Conservation (phyloP, 306 rosid genomes). For the Urtica urens region DNA sequence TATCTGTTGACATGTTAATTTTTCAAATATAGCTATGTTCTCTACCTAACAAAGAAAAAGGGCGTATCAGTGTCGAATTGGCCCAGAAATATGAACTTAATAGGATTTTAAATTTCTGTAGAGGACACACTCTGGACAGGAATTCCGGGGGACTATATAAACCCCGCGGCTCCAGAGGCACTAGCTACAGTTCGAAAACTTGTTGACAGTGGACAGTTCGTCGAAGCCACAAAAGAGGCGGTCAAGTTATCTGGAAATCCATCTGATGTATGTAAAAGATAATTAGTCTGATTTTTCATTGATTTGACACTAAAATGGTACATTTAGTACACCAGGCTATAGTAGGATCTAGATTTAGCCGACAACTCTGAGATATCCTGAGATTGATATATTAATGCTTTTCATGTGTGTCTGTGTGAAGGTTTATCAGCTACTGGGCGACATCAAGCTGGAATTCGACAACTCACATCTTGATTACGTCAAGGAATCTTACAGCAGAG, state of each 20-base stretch:
- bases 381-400: not conserved
- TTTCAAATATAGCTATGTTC: no score
- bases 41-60: no score
- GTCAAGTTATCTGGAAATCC: conserved; percentile 54
- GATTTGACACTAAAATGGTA: no score
- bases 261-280: conserved; percentile 43
- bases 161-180: conserved; percentile 55
- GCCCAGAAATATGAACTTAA: no score
- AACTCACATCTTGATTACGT: conserved; percentile 52
- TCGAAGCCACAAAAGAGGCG: conserved; percentile 67
- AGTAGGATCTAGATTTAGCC: no score
- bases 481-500: conserved; percentile 53
- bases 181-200: conserved; percentile 65
- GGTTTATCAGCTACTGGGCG: conserved; percentile 80
- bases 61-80: no score
- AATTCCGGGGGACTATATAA: conserved; percentile 57
- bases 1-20: no score
- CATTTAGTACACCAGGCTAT: no score
- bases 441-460: conserved; percentile 67
- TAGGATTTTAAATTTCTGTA: conserved; percentile 11
- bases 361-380: no score
- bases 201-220: conserved; percentile 52
- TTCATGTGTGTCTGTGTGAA: conserved; percentile 22
- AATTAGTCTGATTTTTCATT: not conserved
- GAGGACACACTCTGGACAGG: conserved; percentile 98